Percentiles rank a stretch among this genome's conserved stretches.
These are phyloP conservation scores for Actinomortierella wolfii DNA, from an alignment of 371 early-diverging fungal species.

Conservation along the genomic window DNA sequence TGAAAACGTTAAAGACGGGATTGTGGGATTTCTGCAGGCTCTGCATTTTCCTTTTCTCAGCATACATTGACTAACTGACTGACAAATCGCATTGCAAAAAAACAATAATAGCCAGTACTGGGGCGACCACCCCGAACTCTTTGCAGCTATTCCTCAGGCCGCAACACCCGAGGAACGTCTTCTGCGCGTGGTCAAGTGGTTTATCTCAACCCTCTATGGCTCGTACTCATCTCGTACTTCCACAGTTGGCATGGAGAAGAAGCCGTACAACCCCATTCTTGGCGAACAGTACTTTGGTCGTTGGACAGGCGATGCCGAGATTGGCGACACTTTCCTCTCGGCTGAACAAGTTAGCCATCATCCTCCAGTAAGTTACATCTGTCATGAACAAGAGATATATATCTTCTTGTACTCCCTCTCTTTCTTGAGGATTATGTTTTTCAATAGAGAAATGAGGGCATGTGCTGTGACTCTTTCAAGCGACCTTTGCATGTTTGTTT, in stretches of 20 bases:
- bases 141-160: constrained; percentile 63
- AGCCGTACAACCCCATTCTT: constrained; percentile 87
- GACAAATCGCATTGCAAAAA: constrained; percentile 11
- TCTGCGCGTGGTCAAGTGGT: constrained; percentile 76
- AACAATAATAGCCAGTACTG: constrained; percentile 62
- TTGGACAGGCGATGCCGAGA: constrained; percentile 68
- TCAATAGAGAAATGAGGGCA: too few relatives aligned
- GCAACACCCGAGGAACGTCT: constrained; percentile 71
- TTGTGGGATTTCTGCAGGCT: constrained; percentile 46
- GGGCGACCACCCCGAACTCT: constrained; percentile 74
- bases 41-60: constrained; percentile 42
- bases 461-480: too few relatives aligned
- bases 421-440: too few relatives aligned
- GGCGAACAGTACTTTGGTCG: constrained; percentile 79
- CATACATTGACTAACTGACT: too few relatives aligned
- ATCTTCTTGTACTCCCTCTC: too few relatives aligned
- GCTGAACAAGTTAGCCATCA: constrained; percentile 84
- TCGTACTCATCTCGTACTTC: constrained; percentile 57
- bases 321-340: constrained; percentile 63
- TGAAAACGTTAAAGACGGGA: too few relatives aligned
- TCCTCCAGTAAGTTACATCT: constrained; percentile 62
- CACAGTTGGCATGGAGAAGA: constrained; percentile 69
- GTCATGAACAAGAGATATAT: too few relatives aligned
- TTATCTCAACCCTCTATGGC: constrained; percentile 78
- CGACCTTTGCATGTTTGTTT: too few relatives aligned